A percentile compares a stretch with the other conserved stretches of the same genome.
phyloP scores from a whole-genome alignment of 2,329 filamentous ascomycete genomes.

The Diaporthe destruens region DNA sequence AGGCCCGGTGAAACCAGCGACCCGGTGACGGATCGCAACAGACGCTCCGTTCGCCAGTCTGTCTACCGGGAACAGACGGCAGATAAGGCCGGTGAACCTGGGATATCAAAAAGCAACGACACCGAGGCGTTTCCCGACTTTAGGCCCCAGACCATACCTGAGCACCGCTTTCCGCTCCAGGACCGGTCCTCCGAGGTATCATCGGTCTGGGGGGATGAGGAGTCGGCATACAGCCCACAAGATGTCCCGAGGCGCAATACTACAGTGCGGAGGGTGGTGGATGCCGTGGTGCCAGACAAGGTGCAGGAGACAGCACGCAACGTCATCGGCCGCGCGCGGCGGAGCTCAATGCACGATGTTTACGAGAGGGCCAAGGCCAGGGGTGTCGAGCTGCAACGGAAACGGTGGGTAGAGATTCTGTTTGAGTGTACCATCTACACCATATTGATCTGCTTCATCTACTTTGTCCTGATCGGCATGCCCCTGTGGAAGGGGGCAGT shows the following conservation, averaged over 20 bases:
- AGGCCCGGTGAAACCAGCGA: conserved; percentile 17
- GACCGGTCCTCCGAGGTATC: not conserved
- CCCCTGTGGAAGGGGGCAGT: conserved; percentile 60
- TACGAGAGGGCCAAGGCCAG: conserved; percentile 44
- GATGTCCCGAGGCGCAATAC: conserved; percentile 19
- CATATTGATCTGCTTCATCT: conserved; percentile 54
- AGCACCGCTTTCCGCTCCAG: conserved; percentile 17
- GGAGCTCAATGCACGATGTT: conserved; percentile 36
- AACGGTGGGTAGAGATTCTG: conserved; percentile 43
- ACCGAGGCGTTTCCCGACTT: not conserved
- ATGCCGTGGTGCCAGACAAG: conserved; percentile 34
- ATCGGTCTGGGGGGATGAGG: conserved; percentile 20
- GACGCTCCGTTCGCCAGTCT: conserved; percentile 12
- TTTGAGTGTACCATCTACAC: conserved; percentile 44
- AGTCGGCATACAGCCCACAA: conserved; percentile 1
- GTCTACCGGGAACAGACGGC: not conserved
- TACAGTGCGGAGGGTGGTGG: conserved; percentile 29
- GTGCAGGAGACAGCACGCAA: conserved; percentile 33
- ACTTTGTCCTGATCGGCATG: conserved; percentile 59
- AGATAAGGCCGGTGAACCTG: not conserved
- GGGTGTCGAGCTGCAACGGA: conserved; percentile 42
- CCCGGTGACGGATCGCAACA: conserved; percentile 14
- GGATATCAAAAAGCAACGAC: not conserved
- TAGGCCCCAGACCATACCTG: not conserved
- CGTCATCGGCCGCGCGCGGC: conserved; percentile 19